phyloP scores from a whole-genome alignment of 805 yeast genomes.

The Teunomyces panamensis region DNA sequence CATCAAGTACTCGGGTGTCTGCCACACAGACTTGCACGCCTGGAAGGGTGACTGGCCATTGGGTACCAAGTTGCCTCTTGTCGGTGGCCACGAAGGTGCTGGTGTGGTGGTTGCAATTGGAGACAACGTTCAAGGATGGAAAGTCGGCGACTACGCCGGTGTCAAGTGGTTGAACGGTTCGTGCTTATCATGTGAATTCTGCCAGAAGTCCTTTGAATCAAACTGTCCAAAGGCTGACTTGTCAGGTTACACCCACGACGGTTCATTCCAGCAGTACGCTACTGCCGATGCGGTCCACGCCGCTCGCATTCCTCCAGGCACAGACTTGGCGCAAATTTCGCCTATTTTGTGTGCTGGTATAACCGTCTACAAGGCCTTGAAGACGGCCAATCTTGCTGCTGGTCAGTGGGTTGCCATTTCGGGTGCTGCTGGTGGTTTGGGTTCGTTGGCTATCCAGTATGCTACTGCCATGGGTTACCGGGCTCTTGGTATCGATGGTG shows the following conservation, averaged over 20 bases:
- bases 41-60: constrained; percentile 95
- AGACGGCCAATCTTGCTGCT: constrained; percentile 66
- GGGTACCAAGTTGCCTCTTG: constrained; percentile 68
- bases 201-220: constrained; percentile 65
- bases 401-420: constrained; percentile 77
- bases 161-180: constrained; percentile 81
- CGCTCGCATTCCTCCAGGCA: constrained; percentile 69
- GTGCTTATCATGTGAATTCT: constrained; percentile 74
- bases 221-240: constrained; percentile 63
- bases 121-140: constrained; percentile 61
- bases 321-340: constrained; percentile 72
- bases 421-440: constrained; percentile 82
- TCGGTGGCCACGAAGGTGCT: constrained; percentile 91
- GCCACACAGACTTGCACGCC: constrained; percentile 93
- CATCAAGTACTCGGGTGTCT: constrained; percentile 85
- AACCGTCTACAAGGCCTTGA: constrained; percentile 86
- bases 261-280: constrained; percentile 88
- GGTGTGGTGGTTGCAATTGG: constrained; percentile 82
- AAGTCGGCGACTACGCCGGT: constrained; percentile 80
- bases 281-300: constrained; percentile 88
- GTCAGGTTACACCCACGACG: constrained; percentile 85
- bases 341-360: constrained; percentile 91
- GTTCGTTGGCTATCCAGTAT: constrained; percentile 70
- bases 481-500: constrained; percentile 70
- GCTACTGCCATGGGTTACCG: constrained; percentile 76